Evolutionary conservation across 352 stramenopile species (phyloP), one percentile per base, ranked within the genome.

Genomic region (Pythium sukuiense): DNA sequence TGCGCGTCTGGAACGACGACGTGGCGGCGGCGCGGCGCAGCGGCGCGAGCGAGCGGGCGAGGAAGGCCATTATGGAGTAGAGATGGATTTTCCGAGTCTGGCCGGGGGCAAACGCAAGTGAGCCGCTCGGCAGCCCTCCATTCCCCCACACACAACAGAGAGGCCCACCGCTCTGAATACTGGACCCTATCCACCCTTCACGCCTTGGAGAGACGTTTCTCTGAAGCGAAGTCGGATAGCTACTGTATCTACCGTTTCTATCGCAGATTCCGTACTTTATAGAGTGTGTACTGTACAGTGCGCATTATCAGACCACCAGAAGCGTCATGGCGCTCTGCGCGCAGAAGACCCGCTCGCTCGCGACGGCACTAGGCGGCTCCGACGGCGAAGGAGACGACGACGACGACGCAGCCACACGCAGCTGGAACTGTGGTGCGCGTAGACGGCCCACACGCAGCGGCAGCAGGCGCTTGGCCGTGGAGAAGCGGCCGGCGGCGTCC

Each of bases 361-460:
- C 8, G 26, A 61, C 53, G 62, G 55, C 35, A 50, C 29, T 29
- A 41, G 32, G 45, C 45, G 45, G 45, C 45, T 52, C 45, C 8
- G 45, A 16, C 7, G 45, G 24, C n/a, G 20, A 3, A 52, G 45
- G 2, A 14, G 45, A 32, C 24, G 45, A 30, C 4, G 45, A 30
- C 2, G 16, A 46, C 8, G 57, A 50, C 11, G 55, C 11, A 35
- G 55, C 24, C 5, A 37, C 29, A 29, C 52, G 41, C 30, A 92
- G 72, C 24, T 67, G 59, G 59, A 92, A 92, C 18, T 67, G 61
- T 6, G 84, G 84, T 33, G 85, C 88, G 8, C 72, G 79, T 41
- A 90, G 49, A 20, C 72, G 70, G 0, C 84, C 81, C 18, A 76
- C 61, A 13, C 72, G 79, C 26, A 74, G 80, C 39, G 84, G 60